A percentile compares a stretch with the other conserved stretches of the same genome.
phyloP scores from a whole-genome alignment of 805 yeast species.

The Hanseniaspora jakobsenii region DNA sequence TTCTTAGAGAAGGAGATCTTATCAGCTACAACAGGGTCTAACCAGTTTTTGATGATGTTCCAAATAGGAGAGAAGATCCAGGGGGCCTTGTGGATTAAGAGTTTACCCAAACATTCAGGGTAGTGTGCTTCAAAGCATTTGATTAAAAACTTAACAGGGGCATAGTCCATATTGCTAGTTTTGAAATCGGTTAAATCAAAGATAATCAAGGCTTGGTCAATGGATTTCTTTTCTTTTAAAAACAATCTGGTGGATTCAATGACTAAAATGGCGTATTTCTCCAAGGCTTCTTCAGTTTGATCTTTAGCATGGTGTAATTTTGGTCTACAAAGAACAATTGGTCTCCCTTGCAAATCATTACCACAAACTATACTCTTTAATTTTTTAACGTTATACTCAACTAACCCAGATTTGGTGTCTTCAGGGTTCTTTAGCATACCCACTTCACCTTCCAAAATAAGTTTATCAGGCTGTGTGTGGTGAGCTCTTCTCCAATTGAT shows the following conservation, averaged over 20 bases:
- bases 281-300: constrained; percentile 59
- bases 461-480: constrained; percentile 41
- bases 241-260: constrained; percentile 77
- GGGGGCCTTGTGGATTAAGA: constrained; percentile 87
- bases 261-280: constrained; percentile 57
- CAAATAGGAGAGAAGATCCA: constrained; percentile 94
- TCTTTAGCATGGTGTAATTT: constrained; percentile 58
- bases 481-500: constrained; percentile 61
- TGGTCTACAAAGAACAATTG: constrained; percentile 72
- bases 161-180: constrained; percentile 84
- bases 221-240: constrained; percentile 45
- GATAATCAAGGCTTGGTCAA: constrained; percentile 68
- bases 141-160: constrained; percentile 79
- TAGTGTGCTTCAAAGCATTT: constrained; percentile 89
- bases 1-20: constrained; percentile 75
- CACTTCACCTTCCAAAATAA: constrained; percentile 63
- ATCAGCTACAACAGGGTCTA: constrained; percentile 91
- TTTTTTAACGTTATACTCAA: constrained; percentile 32
- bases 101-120: constrained; percentile 80
- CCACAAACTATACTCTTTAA: constrained; percentile 72
- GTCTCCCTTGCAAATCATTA: constrained; percentile 57
- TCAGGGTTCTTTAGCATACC: constrained; percentile 35
- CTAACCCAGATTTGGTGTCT: constrained; percentile 31
- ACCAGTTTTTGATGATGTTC: constrained; percentile 85
- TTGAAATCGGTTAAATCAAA: constrained; percentile 83